Evolutionary conservation across 1,284 basidiomycete species (phyloP), one percentile per base, ranked within the genome.

Genomic region (Ceratobasidium sp.): DNA sequence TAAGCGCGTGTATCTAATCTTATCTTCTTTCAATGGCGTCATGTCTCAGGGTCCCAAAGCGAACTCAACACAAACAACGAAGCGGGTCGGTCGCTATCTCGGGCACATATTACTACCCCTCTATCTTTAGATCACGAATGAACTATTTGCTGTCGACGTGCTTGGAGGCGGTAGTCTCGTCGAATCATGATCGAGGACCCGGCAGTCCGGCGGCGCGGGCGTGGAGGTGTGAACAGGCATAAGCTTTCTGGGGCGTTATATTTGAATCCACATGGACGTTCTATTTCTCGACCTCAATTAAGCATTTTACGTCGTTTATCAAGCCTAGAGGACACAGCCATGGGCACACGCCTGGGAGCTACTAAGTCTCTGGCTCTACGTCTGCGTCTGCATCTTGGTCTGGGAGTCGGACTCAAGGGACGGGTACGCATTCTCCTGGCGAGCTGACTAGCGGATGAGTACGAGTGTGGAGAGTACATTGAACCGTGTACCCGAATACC

Each of bases 401-500:
- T 51, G 56, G 63, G 44, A 24, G 59, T 19, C 44, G 33, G 17
- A 50, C 54, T 14, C 24, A 60, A 33, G 69, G 85, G 83, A 48
- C 79, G 91, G 67, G 89, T 90, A 79, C 86, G 86, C 67, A 86
- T 87, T 31, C 86, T 87, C 41, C 89, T 92, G 88, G 91, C 89
- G 78, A 59, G 27, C 31, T 17, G 19, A 11, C 11, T 41, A 41
- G 36, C 9, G n/a, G 31, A 36, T 45, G 57, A 41, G 31, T 24
- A 48, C 59, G 41, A 45, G n/a, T n/a, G n/a, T 7, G n/a, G 54
- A 27, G 33, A 45, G 59, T 6, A 14, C 67, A 15, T 54, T 78
- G n/a, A 67, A 54, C 50, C 88, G 91, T 81, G 95, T 97, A 24
- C 96, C 96, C 0, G 88, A 92, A 79, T 98, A 98, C 82, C 87